Base-by-base conservation (phyloP, 768 basidiomycete species). In the Boletus rex-veris region DNA sequence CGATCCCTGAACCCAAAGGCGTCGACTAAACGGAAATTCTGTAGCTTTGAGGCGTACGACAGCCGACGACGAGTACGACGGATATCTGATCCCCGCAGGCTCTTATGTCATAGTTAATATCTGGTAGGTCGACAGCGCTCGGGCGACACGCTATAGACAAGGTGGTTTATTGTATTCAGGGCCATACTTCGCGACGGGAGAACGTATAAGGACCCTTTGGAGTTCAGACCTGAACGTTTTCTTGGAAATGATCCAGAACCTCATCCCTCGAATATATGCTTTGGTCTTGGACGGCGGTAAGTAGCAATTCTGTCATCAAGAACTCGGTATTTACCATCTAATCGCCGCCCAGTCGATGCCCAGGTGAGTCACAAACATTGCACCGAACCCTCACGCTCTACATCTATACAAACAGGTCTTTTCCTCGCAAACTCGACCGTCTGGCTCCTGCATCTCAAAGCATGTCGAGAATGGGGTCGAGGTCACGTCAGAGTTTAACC, bases 401-500 rank as follows among this genome's bases (percentile, higher is more conserved):
- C 10, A 39, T 21, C 7, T 38, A 26, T 9, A 5, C 26, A 18
- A 26, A 10, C 54, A 66, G 71, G 72, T 3, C 38, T 63, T 26
- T 62, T 64, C 47, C 59, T 74, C 9, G 64, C 61, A 5, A 53
- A 66, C 38, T 54, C 61, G 5, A 52, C 62, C 7, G 30, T 72
- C 28, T 73, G 64, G 65, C 48, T 64, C 7, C 30, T 50, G 39
- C 26, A 71, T 80, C 19, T 63, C 65, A 16, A 77, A 75, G 40
- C 66, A 58, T 0, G 58, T 76, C 1, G 73, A 72, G 48, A 68
- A 76, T 19, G 77, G 77, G 1, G 58, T 70, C 1, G 74, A 74
- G 21, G 66, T 79, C 24, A 71, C 74, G 0, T 78, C 79, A 4
- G 76, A 78, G 50, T 73, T 75, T 45, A 76, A 75, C 40, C 30